Evolutionary conservation across 306 rosid species (phyloP).

Genomic region (Sphenostylis stenocarpa): DNA sequence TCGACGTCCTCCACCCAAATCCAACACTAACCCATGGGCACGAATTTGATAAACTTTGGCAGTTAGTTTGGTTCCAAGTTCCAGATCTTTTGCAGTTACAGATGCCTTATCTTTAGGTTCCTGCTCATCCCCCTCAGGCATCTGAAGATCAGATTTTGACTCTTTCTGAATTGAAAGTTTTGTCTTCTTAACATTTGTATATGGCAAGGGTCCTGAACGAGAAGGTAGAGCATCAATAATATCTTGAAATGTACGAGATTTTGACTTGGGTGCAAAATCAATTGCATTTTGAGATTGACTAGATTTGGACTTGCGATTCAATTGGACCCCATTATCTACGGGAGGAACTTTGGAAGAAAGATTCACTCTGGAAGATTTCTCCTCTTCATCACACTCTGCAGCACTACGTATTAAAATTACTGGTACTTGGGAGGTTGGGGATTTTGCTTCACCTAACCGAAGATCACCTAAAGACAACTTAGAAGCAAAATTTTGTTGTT

Average conservation of each 20-base stretch:
- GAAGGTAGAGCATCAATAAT: slow-evolving; percentile 35
- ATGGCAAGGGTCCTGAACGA: slow-evolving; percentile 36
- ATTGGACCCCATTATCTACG: slow-evolving; percentile 31
- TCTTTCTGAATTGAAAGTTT: slow-evolving; percentile 38
- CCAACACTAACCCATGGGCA: slow-evolving; percentile 80
- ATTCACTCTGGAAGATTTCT: slow-evolving; percentile 53
- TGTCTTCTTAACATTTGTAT: slow-evolving; percentile 39
- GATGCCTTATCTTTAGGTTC: slow-evolving; percentile 38
- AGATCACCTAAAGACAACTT: slow-evolving; percentile 39
- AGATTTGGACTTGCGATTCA: slow-evolving; percentile 36
- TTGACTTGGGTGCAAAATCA: slow-evolving; percentile 24
- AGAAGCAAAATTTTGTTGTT: slow-evolving; percentile 42
- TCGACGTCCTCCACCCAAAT: slow-evolving; percentile 79
- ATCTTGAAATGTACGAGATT: slow-evolving; percentile 31
- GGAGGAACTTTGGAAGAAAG: slow-evolving; percentile 38
- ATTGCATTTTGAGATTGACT: slow-evolving; percentile 5
- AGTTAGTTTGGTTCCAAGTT: slow-evolving; percentile 66
- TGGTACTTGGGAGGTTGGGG: slow-evolving; percentile 46
- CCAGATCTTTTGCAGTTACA: slow-evolving; percentile 45
- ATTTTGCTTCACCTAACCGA: slow-evolving; percentile 37
- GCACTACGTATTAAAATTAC: slow-evolving; percentile 80
- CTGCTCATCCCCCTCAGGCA: slow-evolving; percentile 22
- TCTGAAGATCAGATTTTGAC: slow-evolving; percentile 28
- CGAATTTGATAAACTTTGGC: slow-evolving; percentile 84
- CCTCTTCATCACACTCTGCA: slow-evolving; percentile 83